Conservation (phyloP, 495 filamentous ascomycete species). For the Neurospora sp. region DNA sequence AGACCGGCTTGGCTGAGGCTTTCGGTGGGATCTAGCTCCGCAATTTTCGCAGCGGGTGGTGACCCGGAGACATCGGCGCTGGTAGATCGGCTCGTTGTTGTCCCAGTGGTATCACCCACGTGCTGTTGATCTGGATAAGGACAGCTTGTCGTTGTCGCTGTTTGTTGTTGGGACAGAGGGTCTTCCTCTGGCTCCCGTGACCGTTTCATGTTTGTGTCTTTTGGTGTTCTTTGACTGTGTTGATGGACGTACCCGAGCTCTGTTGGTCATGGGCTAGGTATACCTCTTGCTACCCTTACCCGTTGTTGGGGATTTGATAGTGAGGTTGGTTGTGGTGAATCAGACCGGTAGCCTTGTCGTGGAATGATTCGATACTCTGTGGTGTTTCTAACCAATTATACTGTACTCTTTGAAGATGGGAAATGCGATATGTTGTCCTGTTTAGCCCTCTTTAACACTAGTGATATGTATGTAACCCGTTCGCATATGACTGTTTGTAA, state of each 20-base stretch:
- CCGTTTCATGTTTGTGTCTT: constrained; percentile 35
- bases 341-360: not conserved
- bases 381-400: not conserved
- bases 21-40: constrained; percentile 29
- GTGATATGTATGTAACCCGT: not conserved
- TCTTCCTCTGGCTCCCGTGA: constrained; percentile 41
- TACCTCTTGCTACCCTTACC: not conserved
- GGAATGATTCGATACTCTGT: not conserved
- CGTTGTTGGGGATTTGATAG: not conserved
- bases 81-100: not conserved
- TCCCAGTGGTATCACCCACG: not conserved
- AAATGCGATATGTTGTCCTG: not conserved
- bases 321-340: not conserved
- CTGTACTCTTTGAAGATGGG: not conserved
- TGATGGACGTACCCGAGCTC: not conserved
- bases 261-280: not conserved
- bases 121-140: not conserved
- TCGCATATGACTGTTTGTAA: not conserved
- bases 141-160: not conserved
- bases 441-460: not conserved
- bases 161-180: constrained; percentile 5
- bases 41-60: constrained; percentile 30
- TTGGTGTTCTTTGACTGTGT: not conserved
- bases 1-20: constrained; percentile 7
- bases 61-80: constrained; percentile 3